Conservation (phyloP, 768 basidiomycete species). For the Tricholoma hemisulphureum region DNA sequence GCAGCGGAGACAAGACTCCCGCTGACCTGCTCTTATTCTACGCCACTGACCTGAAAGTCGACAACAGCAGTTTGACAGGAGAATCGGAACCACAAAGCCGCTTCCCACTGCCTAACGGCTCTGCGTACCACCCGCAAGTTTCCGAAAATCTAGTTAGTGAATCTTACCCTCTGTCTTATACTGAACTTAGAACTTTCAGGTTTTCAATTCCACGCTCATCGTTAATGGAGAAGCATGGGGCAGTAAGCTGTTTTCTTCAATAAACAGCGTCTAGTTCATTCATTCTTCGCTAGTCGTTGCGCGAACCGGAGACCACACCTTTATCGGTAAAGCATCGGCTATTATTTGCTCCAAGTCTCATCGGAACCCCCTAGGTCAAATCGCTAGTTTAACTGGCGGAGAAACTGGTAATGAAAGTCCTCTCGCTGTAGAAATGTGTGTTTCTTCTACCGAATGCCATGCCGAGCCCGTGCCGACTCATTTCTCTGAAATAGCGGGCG, state of each 20-base stretch:
- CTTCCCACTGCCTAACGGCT: slow-evolving; percentile 44
- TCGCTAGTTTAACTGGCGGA: slow-evolving; percentile 62
- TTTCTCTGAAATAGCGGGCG: slow-evolving; percentile 40
- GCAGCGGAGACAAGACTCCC: slow-evolving; percentile 69
- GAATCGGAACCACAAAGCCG: slow-evolving; percentile 72
- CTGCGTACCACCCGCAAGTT: slow-evolving; percentile 49
- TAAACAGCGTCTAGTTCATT: neutral
- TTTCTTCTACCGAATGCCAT: slow-evolving; percentile 8
- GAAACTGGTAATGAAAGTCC: slow-evolving; percentile 66
- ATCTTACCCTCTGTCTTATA: neutral
- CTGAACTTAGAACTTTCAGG: slow-evolving; percentile 31
- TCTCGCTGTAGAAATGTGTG: slow-evolving; percentile 65
- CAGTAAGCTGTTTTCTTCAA: slow-evolving; percentile 36
- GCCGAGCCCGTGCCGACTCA: neutral
- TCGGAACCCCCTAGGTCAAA: slow-evolving; percentile 48
- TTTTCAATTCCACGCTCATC: slow-evolving; percentile 68
- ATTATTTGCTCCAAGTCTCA: slow-evolving; percentile 1
- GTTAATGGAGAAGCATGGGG: slow-evolving; percentile 76
- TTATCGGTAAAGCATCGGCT: slow-evolving; percentile 47
- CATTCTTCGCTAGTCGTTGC: slow-evolving; percentile 48
- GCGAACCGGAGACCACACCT: slow-evolving; percentile 63
- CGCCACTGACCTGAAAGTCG: slow-evolving; percentile 62
- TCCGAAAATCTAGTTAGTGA: slow-evolving; percentile 59
- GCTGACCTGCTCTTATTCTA: slow-evolving; percentile 64
- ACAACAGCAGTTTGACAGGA: slow-evolving; percentile 69